Base-by-base conservation (phyloP, 352 stramenopile species). In the Pythium insidiosum region DNA sequence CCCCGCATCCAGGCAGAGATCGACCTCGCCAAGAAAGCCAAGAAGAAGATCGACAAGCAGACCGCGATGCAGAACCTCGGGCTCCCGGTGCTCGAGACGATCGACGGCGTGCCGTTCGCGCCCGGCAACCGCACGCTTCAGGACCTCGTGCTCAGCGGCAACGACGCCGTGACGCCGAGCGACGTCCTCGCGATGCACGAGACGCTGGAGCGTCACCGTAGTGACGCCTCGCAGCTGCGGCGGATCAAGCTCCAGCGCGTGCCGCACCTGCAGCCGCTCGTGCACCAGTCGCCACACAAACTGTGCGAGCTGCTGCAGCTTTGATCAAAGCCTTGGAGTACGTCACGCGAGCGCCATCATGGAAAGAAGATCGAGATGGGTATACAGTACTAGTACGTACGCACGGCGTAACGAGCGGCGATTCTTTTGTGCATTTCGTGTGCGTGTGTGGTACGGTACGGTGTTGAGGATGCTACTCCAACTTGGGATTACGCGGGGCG, bases 1-100 rank as follows among this genome's bases (percentile, higher is more conserved):
- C 63, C 59, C 21, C 63, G 61, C 22, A 81, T 93, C 39, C 75
- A 85, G n/a, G 55, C 58, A 11, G 66, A 85, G 29, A 35, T 89
- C 18, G 79, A 89, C 13, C 61, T 76, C 12, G 73, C 76, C 31
- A 92, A 91, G 52, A 91, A 88, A 50, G 65, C 72, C 28, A 89
- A 85, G 47, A 88, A 88, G 63, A 88, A 90, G 39, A 64, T 84
- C 25, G 72, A 90, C 38, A 70, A 73, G 4, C 33, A 52, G 6
- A 61, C 64, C 3, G 63, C 58, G 11, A 72, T 88, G 44, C 40
- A 61, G 31, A 64, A 76, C 15, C 52, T 89, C 0, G 70, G 79
- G 4, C 53, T 93, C 6, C 68, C 73, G 5, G 52, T 77, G 5
- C 55, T 86, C 3, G 70, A 88, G 38, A 69, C 39, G 6, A 38